phyloP scores from a whole-genome alignment of 2,329 filamentous ascomycete species.

The Trichophyton mentagrophytes region DNA sequence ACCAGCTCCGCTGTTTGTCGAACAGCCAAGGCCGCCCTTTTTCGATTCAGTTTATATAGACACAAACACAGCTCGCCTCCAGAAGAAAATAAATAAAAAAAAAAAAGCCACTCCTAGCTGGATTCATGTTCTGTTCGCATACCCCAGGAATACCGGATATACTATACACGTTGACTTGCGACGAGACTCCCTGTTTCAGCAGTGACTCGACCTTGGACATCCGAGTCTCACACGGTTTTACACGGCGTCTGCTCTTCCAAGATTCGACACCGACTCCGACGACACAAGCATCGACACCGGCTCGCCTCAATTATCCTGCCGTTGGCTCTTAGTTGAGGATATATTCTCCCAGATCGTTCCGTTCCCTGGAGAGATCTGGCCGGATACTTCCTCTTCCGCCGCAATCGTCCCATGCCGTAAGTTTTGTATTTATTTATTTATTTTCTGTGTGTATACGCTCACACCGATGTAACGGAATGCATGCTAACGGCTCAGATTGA shows the following conservation, averaged over 20 bases:
- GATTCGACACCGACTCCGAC: conserved; percentile 8
- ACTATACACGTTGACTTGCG: background rate
- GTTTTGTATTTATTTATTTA: conserved; percentile 8
- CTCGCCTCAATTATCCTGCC: background rate
- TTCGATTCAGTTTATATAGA: background rate
- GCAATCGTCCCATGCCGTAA: conserved; percentile 14
- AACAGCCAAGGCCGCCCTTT: background rate
- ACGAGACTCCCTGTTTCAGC: background rate
- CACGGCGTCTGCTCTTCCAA: conserved; percentile 8
- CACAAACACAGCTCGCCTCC: background rate
- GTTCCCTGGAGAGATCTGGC: conserved; percentile 7
- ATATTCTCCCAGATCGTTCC: conserved; percentile 7
- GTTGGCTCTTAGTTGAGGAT: background rate
- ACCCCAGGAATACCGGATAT: background rate
- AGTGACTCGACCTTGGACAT: background rate
- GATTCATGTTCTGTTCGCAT: background rate
- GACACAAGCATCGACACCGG: background rate
- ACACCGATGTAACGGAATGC: background rate
- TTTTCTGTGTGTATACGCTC: background rate
- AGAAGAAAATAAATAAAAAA: too few relatives aligned
- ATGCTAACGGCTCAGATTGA: conserved; percentile 27
- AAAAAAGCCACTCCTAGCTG: background rate
- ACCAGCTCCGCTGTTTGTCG: background rate
- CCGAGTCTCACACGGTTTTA: background rate
- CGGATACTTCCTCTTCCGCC: conserved; percentile 10